A percentile compares a stretch with the other conserved stretches of the same genome.
phyloP scores from a whole-genome alignment of 164 flowering plant genomes.

The Tetrastigma voinierianum region DNA sequence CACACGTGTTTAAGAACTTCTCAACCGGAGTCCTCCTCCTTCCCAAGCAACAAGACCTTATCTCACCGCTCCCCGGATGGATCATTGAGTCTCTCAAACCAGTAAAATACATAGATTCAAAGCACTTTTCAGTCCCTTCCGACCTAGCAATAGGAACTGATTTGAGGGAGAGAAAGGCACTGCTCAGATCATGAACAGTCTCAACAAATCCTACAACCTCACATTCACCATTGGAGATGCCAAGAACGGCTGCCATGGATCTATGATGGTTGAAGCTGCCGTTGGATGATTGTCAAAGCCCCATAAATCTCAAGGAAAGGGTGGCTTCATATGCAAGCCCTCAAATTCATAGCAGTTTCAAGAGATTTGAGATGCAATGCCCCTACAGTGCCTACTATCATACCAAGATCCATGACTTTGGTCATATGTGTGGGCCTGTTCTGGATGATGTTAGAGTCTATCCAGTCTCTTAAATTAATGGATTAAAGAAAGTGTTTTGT shows the following conservation, averaged over 20 bases:
- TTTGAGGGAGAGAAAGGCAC: conserved; percentile 53
- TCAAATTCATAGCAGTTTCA: conserved; percentile 34
- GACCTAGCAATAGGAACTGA: conserved; percentile 43
- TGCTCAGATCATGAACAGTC: conserved; percentile 48
- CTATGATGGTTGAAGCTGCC: conserved; percentile 52
- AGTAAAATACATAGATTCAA: conserved; percentile 42
- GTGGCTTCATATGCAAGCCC: conserved; percentile 24
- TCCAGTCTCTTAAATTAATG: conserved; percentile 4
- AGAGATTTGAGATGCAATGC: too few species aligned
- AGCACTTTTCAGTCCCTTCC: conserved; percentile 39
- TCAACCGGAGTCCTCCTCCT: conserved; percentile 42
- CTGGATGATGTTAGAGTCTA: conserved; percentile 27
- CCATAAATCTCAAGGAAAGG: conserved; percentile 32
- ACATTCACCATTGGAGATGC: conserved; percentile 51
- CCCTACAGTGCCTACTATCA: conserved; percentile 42
- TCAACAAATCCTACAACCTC: conserved; percentile 33
- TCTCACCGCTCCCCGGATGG: conserved; percentile 54
- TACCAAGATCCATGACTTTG: conserved; percentile 38
- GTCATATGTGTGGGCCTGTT: conserved; percentile 50
- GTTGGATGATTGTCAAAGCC: conserved; percentile 24
- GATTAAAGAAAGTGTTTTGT: too few species aligned
- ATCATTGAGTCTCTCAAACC: conserved; percentile 47
- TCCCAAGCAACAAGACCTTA: conserved; percentile 27
- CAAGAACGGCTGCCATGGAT: conserved; percentile 41
- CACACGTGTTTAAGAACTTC: conserved; percentile 37